A percentile compares a stretch with the other conserved stretches of the same genome.
These are phyloP conservation scores for Coemansia sp. DNA, from an alignment of 192 early-diverging fungal species.

Conservation along the genomic window DNA sequence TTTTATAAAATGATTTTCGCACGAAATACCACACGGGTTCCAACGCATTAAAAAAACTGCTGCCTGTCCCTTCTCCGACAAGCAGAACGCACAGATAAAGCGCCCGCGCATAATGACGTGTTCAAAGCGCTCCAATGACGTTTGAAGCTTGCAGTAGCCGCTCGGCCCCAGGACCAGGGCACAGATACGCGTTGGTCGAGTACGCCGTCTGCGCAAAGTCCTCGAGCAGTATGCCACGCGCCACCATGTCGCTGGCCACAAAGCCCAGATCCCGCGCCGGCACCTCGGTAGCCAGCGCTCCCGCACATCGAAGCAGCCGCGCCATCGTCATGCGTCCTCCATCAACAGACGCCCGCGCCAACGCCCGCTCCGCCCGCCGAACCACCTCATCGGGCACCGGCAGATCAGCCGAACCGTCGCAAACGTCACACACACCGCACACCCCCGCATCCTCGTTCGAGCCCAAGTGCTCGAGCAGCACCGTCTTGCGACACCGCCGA, in stretches of 20 bases:
- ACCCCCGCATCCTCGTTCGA: slow-evolving; percentile 11
- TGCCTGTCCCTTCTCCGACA: too few relatives aligned
- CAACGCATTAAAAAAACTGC: not conserved
- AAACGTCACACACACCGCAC: slow-evolving; percentile 23
- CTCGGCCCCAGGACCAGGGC: slow-evolving; percentile 7
- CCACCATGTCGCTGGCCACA: slow-evolving; percentile 51
- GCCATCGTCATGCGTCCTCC: slow-evolving; percentile 31
- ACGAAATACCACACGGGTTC: not conserved
- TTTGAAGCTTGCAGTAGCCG: too few relatives aligned
- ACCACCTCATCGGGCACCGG: too few relatives aligned
- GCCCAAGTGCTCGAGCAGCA: slow-evolving; percentile 37
- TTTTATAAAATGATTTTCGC: too few relatives aligned
- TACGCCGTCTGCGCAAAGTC: slow-evolving; percentile 64
- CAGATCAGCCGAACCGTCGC: slow-evolving; percentile 47
- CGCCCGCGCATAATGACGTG: too few relatives aligned
- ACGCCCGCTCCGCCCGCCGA: slow-evolving; percentile 18
- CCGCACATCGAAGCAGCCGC: slow-evolving; percentile 27
- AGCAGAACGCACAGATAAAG: too few relatives aligned
- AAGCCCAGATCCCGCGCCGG: slow-evolving; percentile 28
- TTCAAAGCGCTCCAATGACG: too few relatives aligned
- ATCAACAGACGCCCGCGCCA: slow-evolving; percentile 21
- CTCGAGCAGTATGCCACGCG: slow-evolving; percentile 53
- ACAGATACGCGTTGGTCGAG: slow-evolving; percentile 56
- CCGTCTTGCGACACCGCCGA: slow-evolving; percentile 57
- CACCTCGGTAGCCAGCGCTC: slow-evolving; percentile 6